A percentile compares a stretch with the other conserved stretches of the same genome.
Conservation (phyloP, 495 filamentous ascomycete genomes). For the Zalerion maritima region DNA sequence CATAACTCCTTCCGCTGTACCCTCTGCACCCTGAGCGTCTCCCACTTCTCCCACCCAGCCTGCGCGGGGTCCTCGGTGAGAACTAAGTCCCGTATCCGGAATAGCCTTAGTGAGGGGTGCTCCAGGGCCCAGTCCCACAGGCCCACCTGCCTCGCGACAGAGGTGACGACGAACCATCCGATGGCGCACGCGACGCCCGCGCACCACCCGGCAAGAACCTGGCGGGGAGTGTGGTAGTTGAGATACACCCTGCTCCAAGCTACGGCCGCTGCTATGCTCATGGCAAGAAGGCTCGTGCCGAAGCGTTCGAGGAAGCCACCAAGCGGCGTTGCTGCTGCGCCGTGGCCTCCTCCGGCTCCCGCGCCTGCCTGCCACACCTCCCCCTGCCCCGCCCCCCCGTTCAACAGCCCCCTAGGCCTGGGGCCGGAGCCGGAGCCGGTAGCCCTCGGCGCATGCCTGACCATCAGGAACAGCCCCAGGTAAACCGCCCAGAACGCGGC, state of each 20-base stretch:
- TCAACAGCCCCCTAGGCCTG: slow-evolving; percentile 3
- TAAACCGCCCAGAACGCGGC: slow-evolving; percentile 77
- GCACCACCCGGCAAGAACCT: slow-evolving; percentile 65
- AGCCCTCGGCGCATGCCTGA: slow-evolving; percentile 49
- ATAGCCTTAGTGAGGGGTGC: slow-evolving; percentile 42
- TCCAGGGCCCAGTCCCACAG: slow-evolving; percentile 60
- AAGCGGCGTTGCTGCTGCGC: too few relatives aligned
- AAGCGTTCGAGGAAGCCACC: slow-evolving; percentile 42
- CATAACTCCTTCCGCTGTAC: slow-evolving; percentile 9
- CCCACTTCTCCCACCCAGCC: slow-evolving; percentile 89
- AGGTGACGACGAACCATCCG: slow-evolving; percentile 64
- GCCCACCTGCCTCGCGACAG: slow-evolving; percentile 41
- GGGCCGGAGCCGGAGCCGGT: slow-evolving; percentile 7
- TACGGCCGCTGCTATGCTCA: slow-evolving; percentile 50
- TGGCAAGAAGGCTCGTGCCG: slow-evolving; percentile 38
- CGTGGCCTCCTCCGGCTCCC: slow-evolving; percentile 9
- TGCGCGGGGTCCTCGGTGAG: slow-evolving; percentile 82
- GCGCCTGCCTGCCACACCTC: background rate
- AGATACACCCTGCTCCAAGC: slow-evolving; percentile 76
- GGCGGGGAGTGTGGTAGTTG: slow-evolving; percentile 79
- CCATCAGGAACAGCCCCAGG: slow-evolving; percentile 63
- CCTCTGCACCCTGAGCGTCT: slow-evolving; percentile 28
- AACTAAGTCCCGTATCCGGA: slow-evolving; percentile 69
- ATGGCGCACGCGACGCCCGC: slow-evolving; percentile 60
- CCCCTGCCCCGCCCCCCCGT: too few relatives aligned